Conservation (phyloP, 1,284 basidiomycete species). For the Cutaneotrichosporon dermatis region DNA sequence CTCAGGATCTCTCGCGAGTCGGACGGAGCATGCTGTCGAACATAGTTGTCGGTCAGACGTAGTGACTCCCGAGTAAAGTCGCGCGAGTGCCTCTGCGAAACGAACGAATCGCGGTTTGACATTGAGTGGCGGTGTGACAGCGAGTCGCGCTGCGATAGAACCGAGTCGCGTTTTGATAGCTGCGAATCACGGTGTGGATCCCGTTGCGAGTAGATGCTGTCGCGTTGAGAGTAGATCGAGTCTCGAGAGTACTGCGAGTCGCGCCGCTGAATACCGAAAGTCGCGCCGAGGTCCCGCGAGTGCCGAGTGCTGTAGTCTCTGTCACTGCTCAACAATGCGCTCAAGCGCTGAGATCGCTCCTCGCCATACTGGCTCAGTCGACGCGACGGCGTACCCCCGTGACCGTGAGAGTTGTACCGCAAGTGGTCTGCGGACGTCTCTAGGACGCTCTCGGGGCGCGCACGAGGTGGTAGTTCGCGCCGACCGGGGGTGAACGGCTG, state of each 20-base stretch:
- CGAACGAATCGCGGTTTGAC: not conserved
- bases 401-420: conserved; percentile 9
- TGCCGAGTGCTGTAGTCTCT: conserved; percentile 8
- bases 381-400: not conserved
- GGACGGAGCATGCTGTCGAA: not conserved
- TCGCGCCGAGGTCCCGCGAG: conserved; percentile 4
- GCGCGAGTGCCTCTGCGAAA: conserved; percentile 2
- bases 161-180: not conserved
- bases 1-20: not conserved
- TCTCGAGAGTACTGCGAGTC: not conserved
- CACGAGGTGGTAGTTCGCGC: conserved; percentile 5
- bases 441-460: conserved; percentile 17
- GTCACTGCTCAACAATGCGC: conserved; percentile 58
- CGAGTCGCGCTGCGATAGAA: not conserved
- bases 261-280: not conserved
- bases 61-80: not conserved
- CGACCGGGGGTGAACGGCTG: not conserved
- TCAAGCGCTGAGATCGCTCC: conserved; percentile 24
- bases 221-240: conserved; percentile 2
- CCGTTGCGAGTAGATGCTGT: not conserved
- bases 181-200: not conserved
- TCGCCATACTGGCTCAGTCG: conserved; percentile 3
- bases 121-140: not conserved
- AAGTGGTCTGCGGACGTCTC: conserved; percentile 15
- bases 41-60: not conserved